Conservation (phyloP, 257 asterid genomes). For the Petrea volubilis region DNA sequence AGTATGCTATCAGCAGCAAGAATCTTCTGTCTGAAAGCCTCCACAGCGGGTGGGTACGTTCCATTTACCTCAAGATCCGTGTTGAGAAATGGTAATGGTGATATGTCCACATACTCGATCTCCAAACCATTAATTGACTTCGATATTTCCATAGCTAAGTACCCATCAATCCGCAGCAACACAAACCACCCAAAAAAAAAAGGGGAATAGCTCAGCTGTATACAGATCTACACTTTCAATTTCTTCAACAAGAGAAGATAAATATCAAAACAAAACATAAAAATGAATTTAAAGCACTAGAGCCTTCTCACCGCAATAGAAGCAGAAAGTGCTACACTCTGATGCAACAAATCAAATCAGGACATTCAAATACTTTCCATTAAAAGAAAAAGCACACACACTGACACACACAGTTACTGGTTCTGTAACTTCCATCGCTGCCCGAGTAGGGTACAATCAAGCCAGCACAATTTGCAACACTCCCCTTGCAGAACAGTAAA, state of each 20-base stretch:
- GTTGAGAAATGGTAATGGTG: conserved; percentile 66
- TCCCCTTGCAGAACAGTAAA: neutral
- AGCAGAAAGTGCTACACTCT: neutral
- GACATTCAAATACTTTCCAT: neutral
- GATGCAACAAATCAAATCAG: neutral
- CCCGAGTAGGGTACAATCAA: neutral
- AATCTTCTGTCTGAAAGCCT: conserved; percentile 80
- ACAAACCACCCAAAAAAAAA: neutral
- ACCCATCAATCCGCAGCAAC: neutral
- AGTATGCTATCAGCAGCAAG: conserved; percentile 67
- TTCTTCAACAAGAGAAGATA: neutral
- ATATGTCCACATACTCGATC: conserved; percentile 73
- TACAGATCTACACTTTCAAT: neutral
- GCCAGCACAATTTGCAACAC: neutral
- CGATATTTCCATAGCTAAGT: conserved; percentile 63
- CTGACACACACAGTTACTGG: neutral
- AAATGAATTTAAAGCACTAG: neutral
- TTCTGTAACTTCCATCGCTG: neutral
- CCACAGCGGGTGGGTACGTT: conserved; percentile 70
- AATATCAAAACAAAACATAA: neutral
- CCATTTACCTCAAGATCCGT: conserved; percentile 84
- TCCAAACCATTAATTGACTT: conserved; percentile 62
- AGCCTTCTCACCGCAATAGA: neutral
- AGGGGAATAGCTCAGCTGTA: neutral
- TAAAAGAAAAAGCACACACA: neutral